Evolutionary conservation across 768 basidiomycete species (phyloP), one percentile per base, ranked within the genome.

Genomic region (Dacryopinax spathularia): DNA sequence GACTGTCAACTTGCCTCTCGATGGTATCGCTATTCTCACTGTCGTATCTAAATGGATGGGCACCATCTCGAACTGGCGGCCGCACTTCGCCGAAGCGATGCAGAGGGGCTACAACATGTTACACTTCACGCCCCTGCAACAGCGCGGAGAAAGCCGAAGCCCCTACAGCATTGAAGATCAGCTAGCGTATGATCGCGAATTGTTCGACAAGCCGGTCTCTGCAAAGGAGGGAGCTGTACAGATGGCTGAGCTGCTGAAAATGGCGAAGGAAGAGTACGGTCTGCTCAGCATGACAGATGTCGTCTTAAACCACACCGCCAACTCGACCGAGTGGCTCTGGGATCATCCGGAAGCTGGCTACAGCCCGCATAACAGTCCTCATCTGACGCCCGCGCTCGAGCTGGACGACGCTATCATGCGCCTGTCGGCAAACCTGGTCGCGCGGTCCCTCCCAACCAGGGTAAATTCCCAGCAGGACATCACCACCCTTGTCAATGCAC

Each of bases 1-100:
- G 60, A 73, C 76, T 59, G 78, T 88, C 66, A 80, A 88, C 68
- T 77, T 98, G 18, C 88, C 92, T 1, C 80, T 97, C 41, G 88
- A 96, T 72, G 92, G 89, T 16, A 80, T 99, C 7, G 83, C 88
- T 34, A 86, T 98, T 70, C 77, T 98, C 63, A 93, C 90, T 3
- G 80, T 95, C 36, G 85, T 99, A 44, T 95, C 93, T 1, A 99
- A 99, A 73, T 99, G 96, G 96, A 96, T 97, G 91, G 95, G 94
- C 1, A 81, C 87, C 1, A 74, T 91, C 34, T 73, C 77, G 12
- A 78, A 85, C 33, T 98, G 96, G 96, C 78, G 76, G 43, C 78
- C 80, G 2, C 84, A 90, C 71, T 89, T 96, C 67, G 79, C 81
- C 60, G 91, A 94, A 74, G 89, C 91, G 12, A 83, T 85, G 61